Base-by-base conservation (phyloP, 2,329 filamentous ascomycete species). In the Aspergillus tanneri region DNA sequence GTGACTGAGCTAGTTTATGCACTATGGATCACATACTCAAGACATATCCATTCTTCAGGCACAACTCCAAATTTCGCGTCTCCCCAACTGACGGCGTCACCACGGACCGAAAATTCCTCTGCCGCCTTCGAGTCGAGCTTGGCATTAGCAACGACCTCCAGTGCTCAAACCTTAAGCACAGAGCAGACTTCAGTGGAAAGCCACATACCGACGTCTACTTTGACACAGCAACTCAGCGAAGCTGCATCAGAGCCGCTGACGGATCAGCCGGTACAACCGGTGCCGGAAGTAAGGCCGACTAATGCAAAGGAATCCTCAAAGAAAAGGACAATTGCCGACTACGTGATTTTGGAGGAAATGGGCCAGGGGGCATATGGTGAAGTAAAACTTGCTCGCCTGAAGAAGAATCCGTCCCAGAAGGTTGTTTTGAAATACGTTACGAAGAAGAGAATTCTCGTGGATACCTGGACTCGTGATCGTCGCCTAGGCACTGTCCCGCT, bases 381-480 rank as follows among this genome's bases (percentile, higher is more conserved):
- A 71, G 93, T 99, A 49, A 99, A 99, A 69, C 80, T 99, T 39
- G 92, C 88, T 43, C 84, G 91, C 23, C 87, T 93, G 73, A 95
- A 91, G 72, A 83, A 85, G 61, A 83, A 80, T 43, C 83, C 76
- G 19, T 76, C 82, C 43, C 87, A 86, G 66, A 96, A 95, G 70
- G 87, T 95, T 54, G 92, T 99, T 16, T 80, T 99, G 64, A 99
- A 99, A 69, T 99, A 95, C 67, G 93, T 99, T 41, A 97, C 93
- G 4, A 99, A 99, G 73, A 85, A 88, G 50, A 87, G 92, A 36
- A 99, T 99, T 67, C 80, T 99, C 11, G 92, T 99, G 53, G 93
- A 99, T 71, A 99, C 93, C 0, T 99, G 93, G 93, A 97, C 92
- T 24, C 84, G 93, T 48, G 93, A 99, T 71, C 85, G 93, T 37